These are phyloP conservation scores for Paecilomyces niveus DNA, from an alignment of 2,329 filamentous ascomycete genomes.

Conservation along the genomic window DNA sequence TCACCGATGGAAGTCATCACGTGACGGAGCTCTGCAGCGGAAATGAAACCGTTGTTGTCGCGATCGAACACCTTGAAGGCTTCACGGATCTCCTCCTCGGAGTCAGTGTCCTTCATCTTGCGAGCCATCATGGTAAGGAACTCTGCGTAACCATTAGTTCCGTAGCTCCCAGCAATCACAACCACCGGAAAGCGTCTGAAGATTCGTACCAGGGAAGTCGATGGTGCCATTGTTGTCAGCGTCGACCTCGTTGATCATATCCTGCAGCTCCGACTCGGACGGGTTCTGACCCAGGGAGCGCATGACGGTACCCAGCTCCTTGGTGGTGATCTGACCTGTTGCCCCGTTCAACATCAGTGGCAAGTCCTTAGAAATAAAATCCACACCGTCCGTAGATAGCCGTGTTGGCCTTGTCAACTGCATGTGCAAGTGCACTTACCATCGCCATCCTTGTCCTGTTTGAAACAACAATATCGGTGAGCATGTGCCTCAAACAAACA, in stretches of 20 bases:
- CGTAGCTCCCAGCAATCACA: background rate
- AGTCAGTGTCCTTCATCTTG: constrained; percentile 92
- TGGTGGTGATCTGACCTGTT: constrained; percentile 81
- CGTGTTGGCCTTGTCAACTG: background rate
- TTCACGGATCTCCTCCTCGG: constrained; percentile 83
- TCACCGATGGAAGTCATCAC: constrained; percentile 91
- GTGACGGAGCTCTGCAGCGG: constrained; percentile 77
- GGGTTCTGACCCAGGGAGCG: constrained; percentile 84
- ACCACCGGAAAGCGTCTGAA: background rate
- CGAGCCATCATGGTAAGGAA: constrained; percentile 91
- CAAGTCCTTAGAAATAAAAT: background rate
- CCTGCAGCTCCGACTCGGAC: constrained; percentile 81
- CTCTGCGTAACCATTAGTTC: constrained; percentile 45
- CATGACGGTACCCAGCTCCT: constrained; percentile 86
- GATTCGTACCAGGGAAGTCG: constrained; percentile 70
- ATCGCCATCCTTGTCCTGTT: constrained; percentile 83
- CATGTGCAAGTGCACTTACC: constrained; percentile 53
- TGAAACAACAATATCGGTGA: constrained; percentile 7
- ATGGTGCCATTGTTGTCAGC: constrained; percentile 91
- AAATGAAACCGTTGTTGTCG: constrained; percentile 89
- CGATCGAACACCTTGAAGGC: constrained; percentile 88
- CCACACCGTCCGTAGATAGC: background rate
- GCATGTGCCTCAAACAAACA: constrained; percentile 16
- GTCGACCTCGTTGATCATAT: constrained; percentile 93
- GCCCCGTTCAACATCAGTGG: background rate